Evolutionary conservation across 1,284 basidiomycete species (phyloP).

Genomic region (Cryptococcus floricola): DNA sequence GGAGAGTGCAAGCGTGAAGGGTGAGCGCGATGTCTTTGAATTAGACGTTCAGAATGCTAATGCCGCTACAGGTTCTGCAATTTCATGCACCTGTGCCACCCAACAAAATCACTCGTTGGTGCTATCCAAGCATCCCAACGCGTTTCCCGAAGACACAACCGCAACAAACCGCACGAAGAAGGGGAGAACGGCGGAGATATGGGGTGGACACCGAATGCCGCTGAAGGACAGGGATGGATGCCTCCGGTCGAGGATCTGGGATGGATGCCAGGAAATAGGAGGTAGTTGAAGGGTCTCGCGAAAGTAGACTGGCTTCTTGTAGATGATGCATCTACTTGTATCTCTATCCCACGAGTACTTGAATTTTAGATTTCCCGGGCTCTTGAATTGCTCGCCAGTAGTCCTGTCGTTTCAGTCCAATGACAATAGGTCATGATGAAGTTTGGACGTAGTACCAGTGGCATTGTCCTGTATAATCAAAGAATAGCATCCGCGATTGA

Average conservation of each 20-base stretch:
- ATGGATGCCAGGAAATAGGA: constrained; percentile 13
- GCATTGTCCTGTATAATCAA: too few relatives aligned
- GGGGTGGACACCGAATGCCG: constrained; percentile 40
- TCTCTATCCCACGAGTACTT: too few relatives aligned
- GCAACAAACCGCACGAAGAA: constrained; percentile 28
- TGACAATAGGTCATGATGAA: too few relatives aligned
- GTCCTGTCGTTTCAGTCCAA: too few relatives aligned
- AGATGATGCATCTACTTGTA: too few relatives aligned
- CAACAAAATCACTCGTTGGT: constrained; percentile 73
- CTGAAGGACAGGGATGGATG: constrained; percentile 19
- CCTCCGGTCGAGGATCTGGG: constrained; percentile 14
- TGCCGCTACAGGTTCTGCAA: constrained; percentile 67
- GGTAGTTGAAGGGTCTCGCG: background rate
- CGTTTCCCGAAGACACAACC: constrained; percentile 60
- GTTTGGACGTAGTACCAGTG: too few relatives aligned
- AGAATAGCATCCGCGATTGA: too few relatives aligned
- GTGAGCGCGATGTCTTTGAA: constrained; percentile 38
- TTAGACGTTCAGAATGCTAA: background rate
- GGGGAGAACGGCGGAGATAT: constrained; percentile 21
- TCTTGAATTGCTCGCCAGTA: too few relatives aligned
- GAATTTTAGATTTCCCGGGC: too few relatives aligned
- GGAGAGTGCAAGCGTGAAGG: constrained; percentile 94
- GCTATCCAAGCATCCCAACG: constrained; percentile 77
- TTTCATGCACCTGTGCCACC: constrained; percentile 94
- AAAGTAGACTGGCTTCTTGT: too few relatives aligned